phyloP scores from a whole-genome alignment of 129 eudicot genomes.

The Mikania micrantha region DNA sequence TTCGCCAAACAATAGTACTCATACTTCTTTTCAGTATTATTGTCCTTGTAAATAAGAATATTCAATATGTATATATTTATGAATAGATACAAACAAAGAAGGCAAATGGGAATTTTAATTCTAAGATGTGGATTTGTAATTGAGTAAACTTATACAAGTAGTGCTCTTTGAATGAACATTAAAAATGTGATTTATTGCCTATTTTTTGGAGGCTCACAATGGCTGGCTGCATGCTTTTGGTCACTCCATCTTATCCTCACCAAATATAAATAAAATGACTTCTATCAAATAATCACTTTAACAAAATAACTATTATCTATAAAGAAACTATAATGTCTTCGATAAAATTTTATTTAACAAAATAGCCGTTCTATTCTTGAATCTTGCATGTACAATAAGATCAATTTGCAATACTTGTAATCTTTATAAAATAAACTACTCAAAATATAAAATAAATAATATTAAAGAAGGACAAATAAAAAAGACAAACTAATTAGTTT shows the following conservation, averaged over 20 bases:
- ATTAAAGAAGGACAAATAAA: too few relatives aligned
- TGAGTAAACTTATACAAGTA: constrained; percentile 28
- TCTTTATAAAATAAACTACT: neutral
- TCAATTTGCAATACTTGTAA: neutral
- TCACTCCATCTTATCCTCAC: constrained; percentile 35
- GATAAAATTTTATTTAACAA: neutral
- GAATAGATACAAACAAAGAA: constrained; percentile 25
- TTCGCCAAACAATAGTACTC: neutral
- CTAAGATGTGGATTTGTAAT: constrained; percentile 25
- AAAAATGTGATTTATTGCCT: constrained; percentile 18
- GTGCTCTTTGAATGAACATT: constrained; percentile 37
- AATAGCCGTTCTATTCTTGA: neutral
- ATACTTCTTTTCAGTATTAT: neutral
- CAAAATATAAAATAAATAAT: too few relatives aligned
- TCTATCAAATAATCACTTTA: neutral
- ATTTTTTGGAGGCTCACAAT: constrained; percentile 21
- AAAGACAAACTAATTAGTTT: too few relatives aligned
- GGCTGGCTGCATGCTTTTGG: constrained; percentile 21
- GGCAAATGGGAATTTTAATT: constrained; percentile 22
- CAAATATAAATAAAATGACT: neutral
- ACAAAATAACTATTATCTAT: neutral
- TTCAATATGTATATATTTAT: neutral
- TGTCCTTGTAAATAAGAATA: neutral
- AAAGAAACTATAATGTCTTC: neutral
- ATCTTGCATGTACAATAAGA: neutral